Evolutionary conservation across 1,139 yeast species (phyloP).

Genomic region (Nakaseomyces bracarensis): DNA sequence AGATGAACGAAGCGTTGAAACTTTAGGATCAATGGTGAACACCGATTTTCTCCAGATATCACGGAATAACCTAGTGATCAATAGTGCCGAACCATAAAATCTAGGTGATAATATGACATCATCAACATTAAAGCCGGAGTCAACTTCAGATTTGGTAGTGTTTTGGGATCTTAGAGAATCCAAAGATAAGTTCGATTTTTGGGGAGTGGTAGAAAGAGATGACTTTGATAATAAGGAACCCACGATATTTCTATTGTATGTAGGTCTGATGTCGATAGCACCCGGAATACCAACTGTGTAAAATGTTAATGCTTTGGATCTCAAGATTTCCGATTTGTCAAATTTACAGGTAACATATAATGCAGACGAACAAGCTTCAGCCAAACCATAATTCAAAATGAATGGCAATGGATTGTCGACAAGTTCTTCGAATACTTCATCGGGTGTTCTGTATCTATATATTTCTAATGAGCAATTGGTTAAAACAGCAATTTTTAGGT

Average conservation of each 20-base stretch:
- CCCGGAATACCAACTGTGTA: slow-evolving; percentile 36
- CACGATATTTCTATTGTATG: slow-evolving; percentile 29
- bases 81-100: slow-evolving; percentile 81
- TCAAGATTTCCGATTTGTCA: slow-evolving; percentile 46
- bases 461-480: slow-evolving; percentile 73
- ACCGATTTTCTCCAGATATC: slow-evolving; percentile 71
- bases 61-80: slow-evolving; percentile 69
- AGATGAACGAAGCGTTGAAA: slow-evolving; percentile 12
- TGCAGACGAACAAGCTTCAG: slow-evolving; percentile 83
- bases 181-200: slow-evolving; percentile 12
- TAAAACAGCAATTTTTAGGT: slow-evolving; percentile 67
- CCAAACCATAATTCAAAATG: slow-evolving; percentile 48
- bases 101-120: slow-evolving; percentile 84
- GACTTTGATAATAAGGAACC: slow-evolving; percentile 25
- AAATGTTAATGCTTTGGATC: slow-evolving; percentile 35
- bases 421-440: slow-evolving; percentile 60
- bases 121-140: slow-evolving; percentile 37
- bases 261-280: slow-evolving; percentile 33
- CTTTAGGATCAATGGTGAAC: slow-evolving; percentile 41
- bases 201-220: slow-evolving; percentile 21
- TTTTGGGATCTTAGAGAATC: slow-evolving; percentile 6
- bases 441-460: slow-evolving; percentile 72
- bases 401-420: slow-evolving; percentile 48
- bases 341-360: slow-evolving; percentile 73
- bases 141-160: slow-evolving; percentile 8